A percentile compares a stretch with the other conserved stretches of the same genome.
Evolutionary conservation across 768 basidiomycete genomes (phyloP).

Genomic region (Lentinula boryana): DNA sequence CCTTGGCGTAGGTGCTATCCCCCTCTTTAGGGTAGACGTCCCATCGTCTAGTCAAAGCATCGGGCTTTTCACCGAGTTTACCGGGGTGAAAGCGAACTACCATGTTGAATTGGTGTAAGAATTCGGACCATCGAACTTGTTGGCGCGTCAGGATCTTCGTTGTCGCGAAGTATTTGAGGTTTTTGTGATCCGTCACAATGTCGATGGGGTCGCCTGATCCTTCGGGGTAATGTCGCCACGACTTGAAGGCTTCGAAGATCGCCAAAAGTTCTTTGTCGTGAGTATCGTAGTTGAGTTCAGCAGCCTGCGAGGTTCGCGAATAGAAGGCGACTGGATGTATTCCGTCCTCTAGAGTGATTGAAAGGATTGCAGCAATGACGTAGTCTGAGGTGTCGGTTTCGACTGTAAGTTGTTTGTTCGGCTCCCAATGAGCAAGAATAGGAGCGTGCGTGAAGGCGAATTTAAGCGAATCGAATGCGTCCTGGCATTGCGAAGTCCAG

Average conservation of each 20-base stretch:
- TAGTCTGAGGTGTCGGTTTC: slow-evolving; percentile 25
- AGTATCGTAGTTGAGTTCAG: neutral
- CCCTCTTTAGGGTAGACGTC: too few relatives aligned
- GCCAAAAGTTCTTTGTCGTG: neutral
- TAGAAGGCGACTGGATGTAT: slow-evolving; percentile 32
- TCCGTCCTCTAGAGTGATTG: slow-evolving; percentile 33
- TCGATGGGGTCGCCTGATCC: too few relatives aligned
- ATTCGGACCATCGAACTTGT: too few relatives aligned
- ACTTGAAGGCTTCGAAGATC: too few relatives aligned
- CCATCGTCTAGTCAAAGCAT: too few relatives aligned
- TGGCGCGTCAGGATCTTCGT: neutral
- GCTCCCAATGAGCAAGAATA: slow-evolving; percentile 13
- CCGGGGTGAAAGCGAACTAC: too few relatives aligned
- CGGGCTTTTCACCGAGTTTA: too few relatives aligned
- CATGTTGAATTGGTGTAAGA: too few relatives aligned
- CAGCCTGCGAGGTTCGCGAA: slow-evolving; percentile 12
- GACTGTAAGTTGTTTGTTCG: slow-evolving; percentile 14
- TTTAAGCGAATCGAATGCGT: slow-evolving; percentile 25
- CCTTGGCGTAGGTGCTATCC: neutral
- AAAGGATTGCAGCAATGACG: slow-evolving; percentile 25
- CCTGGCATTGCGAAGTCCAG: slow-evolving; percentile 17
- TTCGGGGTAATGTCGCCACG: too few relatives aligned
- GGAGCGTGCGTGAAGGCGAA: slow-evolving; percentile 18
- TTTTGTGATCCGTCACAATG: too few relatives aligned
- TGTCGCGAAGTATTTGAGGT: neutral